phyloP scores from a whole-genome alignment of 2,329 filamentous ascomycete genomes.

The Geosmithia morbida region DNA sequence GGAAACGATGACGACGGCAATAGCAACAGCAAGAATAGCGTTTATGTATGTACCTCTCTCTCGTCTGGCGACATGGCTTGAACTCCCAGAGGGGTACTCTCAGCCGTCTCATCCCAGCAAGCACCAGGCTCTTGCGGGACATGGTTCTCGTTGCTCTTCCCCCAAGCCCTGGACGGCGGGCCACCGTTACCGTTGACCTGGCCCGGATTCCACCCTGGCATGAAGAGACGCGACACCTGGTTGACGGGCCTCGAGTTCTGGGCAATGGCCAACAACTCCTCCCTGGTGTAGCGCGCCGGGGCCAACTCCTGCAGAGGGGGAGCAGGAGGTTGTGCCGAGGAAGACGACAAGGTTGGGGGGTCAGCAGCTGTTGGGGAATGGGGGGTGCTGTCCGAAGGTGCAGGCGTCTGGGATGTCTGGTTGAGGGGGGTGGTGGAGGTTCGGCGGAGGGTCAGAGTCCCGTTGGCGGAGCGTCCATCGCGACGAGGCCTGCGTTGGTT shows the following conservation, averaged over 20 bases:
- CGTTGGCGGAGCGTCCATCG: conserved; percentile 43
- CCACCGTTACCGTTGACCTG: conserved; percentile 46
- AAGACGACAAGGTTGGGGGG: conserved; percentile 5
- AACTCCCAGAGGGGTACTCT: conserved; percentile 56
- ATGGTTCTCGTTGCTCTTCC: conserved; percentile 61
- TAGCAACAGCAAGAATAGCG: too few relatives aligned
- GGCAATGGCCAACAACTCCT: conserved; percentile 65
- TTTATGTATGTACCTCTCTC: conserved; percentile 43
- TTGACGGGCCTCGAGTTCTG: conserved; percentile 36
- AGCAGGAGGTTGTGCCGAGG: conserved; percentile 12
- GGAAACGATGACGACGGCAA: too few relatives aligned
- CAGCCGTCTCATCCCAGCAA: conserved; percentile 72
- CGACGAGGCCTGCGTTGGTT: conserved; percentile 37
- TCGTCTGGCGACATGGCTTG: conserved; percentile 52
- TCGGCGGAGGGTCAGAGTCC: conserved; percentile 50
- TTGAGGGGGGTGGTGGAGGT: conserved; percentile 42
- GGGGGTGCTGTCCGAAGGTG: conserved; percentile 21
- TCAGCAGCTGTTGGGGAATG: conserved; percentile 19
- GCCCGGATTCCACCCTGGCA: conserved; percentile 66
- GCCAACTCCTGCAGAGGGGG: conserved; percentile 15
- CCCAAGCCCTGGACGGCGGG: conserved; percentile 47
- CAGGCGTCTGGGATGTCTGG: conserved; percentile 21
- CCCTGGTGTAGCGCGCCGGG: conserved; percentile 56
- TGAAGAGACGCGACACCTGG: conserved; percentile 50
- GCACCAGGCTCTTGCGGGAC: conserved; percentile 70